Percentiles rank a stretch among this genome's conserved stretches.
Conservation (phyloP, 2,329 filamentous ascomycete genomes). For the Aschersonia sp. region DNA sequence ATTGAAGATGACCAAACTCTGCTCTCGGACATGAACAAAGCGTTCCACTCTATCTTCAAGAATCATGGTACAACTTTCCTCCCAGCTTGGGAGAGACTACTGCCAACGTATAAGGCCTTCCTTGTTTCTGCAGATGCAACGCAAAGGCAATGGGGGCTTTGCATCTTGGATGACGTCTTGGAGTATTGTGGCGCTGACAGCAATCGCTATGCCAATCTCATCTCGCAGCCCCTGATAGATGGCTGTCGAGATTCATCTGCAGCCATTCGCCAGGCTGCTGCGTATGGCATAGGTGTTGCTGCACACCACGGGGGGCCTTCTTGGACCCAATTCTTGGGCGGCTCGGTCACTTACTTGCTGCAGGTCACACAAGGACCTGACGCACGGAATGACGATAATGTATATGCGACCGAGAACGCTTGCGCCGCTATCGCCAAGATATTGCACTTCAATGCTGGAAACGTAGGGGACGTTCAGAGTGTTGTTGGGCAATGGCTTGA, state of each 20-base stretch:
- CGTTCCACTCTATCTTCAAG: conserved; percentile 98
- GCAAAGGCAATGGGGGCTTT: conserved; percentile 96
- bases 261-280: conserved; percentile 87
- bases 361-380: conserved; percentile 69
- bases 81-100: conserved; percentile 71
- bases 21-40: conserved; percentile 99
- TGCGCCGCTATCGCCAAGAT: conserved; percentile 96
- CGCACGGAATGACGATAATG: conserved; percentile 78
- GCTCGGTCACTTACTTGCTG: conserved; percentile 69
- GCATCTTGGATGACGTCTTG: conserved; percentile 95
- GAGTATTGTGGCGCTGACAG: conserved; percentile 90
- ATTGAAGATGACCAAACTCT: conserved; percentile 96
- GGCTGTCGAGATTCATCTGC: conserved; percentile 77
- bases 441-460: conserved; percentile 70
- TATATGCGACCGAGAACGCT: conserved; percentile 95
- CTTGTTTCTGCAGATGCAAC: conserved; percentile 70
- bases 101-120: conserved; percentile 75
- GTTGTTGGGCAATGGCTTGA: conserved; percentile 78
- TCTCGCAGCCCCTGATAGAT: conserved; percentile 72
- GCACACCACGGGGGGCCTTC: conserved; percentile 78
- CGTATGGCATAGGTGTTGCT: conserved; percentile 90
- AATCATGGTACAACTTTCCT: conserved; percentile 80
- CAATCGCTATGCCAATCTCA: conserved; percentile 72
- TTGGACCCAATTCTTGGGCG: conserved; percentile 79
- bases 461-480: conserved; percentile 61